Base-by-base conservation (phyloP, 805 yeast genomes). In the Blastobotrys parvus region DNA sequence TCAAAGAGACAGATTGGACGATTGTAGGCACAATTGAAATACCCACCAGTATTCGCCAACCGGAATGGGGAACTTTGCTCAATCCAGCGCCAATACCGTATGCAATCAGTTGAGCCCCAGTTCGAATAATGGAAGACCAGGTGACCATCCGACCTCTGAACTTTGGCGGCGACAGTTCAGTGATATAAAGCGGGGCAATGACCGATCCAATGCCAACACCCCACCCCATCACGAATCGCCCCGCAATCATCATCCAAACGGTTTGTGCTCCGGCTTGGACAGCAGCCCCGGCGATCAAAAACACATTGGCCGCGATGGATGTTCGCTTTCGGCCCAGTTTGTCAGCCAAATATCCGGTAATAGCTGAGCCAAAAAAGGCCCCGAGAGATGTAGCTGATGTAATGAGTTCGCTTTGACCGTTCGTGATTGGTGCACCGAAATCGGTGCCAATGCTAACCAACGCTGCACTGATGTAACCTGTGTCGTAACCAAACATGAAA, bases 141-240 rank as follows among this genome's bases (percentile, higher is more conserved):
- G 88, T 85, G 33, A 92, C 94, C 43, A 90, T 71, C 50, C 97
- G 74, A 43, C 97, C 97, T 60, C 98, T 75, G 60, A 84, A 86
- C 61, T 79, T 77, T n/a, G 92, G 76, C 27, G 98, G 97, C 2
- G 97, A 94, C 59, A 89, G 74, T 62, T 90, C 98, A 44, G 87
- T 72, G 49, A 90, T 83, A 70, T 87, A 88, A 45, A 90, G 70
- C 1, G 98, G 98, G 13, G 97, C 86, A 44, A 87, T 81, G 41
- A 89, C 69, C 2, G 96, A 87, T 1, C 96, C 97, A 43, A 85
- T 74, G 54, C 98, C 98, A 21, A 90, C 96, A 56, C 96, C 97
- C 62, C 84, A 83, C 18, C 98, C 98, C 82, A 90, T 84, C 38
- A 90, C 70, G 52, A 90, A 81, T 61, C 97, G 74, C 35, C 97